Conservation (phyloP, 148 eudicot genomes). For the Nyssa sinensis region DNA sequence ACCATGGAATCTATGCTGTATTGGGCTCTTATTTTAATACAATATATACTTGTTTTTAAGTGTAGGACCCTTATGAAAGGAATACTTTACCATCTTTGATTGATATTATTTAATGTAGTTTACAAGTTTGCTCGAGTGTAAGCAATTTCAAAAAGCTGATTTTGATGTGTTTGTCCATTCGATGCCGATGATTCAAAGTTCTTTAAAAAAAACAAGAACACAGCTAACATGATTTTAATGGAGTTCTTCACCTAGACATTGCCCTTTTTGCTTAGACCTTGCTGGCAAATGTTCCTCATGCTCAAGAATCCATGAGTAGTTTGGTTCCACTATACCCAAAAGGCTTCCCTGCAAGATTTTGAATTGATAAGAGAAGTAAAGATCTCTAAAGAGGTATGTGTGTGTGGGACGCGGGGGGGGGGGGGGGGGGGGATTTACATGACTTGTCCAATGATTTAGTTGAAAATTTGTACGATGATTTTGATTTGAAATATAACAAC, state of each 20-base stretch:
- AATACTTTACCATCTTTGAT: background rate
- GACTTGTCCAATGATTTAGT: no score
- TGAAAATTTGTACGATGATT: no score
- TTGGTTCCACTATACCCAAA: no score
- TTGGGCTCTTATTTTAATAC: slow-evolving; percentile 4
- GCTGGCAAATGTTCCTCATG: background rate
- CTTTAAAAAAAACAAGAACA: no score
- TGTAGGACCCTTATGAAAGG: slow-evolving; percentile 1
- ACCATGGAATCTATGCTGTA: slow-evolving; percentile 2
- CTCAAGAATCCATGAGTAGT: no score
- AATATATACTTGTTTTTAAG: background rate
- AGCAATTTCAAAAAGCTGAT: background rate
- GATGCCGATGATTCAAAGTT: background rate
- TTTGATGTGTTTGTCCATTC: background rate
- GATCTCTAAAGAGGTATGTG: no score
- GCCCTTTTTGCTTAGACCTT: background rate
- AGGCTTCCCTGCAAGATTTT: no score
- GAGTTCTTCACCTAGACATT: background rate
- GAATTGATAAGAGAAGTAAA: no score
- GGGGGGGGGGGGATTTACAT: no score
- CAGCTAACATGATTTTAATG: background rate
- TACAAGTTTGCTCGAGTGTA: background rate
- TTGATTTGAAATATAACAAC: no score
- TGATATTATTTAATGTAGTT: background rate
- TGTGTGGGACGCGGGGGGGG: no score